Evolutionary conservation across 371 early-diverging fungal species (phyloP), one percentile per base, ranked within the genome.

Genomic region (Nematocida sp.): DNA sequence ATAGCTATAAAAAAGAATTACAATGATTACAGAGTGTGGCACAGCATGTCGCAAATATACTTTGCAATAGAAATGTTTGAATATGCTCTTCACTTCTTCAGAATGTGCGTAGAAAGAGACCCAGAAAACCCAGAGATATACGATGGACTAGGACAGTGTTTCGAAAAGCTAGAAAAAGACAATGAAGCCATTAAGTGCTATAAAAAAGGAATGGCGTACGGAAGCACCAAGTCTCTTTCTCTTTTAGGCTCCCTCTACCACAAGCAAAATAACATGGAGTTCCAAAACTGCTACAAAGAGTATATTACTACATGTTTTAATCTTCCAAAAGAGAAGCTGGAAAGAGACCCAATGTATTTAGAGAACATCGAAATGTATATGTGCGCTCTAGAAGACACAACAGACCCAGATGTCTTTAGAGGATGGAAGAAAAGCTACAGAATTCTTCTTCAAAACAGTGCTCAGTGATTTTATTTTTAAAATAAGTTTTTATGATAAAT

Each of bases 21-120:
- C 26, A 84, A 87, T 16, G 94, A 94, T 79, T 93, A 90, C 81
- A 86, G 93, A 33, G 92, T 92, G 0, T 94, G 93, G 93, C 89
- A 89, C 79, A 92, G 91, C 7, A 82, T 94, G 45, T 95, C 92
- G 16, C 90, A 92, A 68, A 88, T 90, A 0, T 93, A 93, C 82
- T 90, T 91, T 81, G 81, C 90, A 23, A 86, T 93, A 33, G 87
- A 87, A 38, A 86, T 92, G 83, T 86, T 87, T 23, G 87, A 88
- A 66, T 90, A 90, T 69, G 88, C 93, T 0, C 77, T 89, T n/a
- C 88, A 86, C 75, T 93, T 93, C 81, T 92, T 87, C 81, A 86
- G 88, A 79, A 86, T 88, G 33, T 90, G 93, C 1, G 84, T 88
- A 0, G 87, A 90, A 16, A 80, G 91, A 7, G 79, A 88, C 79